Base-by-base conservation (phyloP, 805 yeast species). In the Sugiyamaella floridensis region DNA sequence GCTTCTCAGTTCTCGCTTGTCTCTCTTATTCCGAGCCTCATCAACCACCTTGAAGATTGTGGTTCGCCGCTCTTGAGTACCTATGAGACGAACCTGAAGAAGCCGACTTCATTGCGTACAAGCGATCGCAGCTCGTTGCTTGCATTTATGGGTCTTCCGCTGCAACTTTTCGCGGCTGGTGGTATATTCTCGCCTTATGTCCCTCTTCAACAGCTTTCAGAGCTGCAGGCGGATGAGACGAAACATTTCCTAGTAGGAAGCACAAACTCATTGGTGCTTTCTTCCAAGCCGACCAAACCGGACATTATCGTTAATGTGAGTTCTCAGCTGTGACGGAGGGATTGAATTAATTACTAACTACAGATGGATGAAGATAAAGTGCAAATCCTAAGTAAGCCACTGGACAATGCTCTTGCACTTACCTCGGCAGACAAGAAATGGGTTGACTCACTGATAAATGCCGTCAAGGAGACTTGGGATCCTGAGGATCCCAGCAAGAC, bases 151-250 rank as follows among this genome's bases (percentile, higher is more conserved):
- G 99, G 98, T 0, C 73, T 93, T 32, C 99, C 99, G 0, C 71
- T 93, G 48, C 90, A 85, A 60, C 67, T 89, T 1, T 93, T 93
- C 68, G 89, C 89, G 48, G 79, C 80, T 59, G 95, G 95, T 44
- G 89, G 95, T 1, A 76, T 92, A 55, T 90, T 95, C 75, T 84
- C 85, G 60, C 98, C 99, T 1, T 93, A 92, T 69, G 76, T 90
- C n/a, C 95, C 98, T 0, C 71, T 93, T 51, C 99, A 92, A 67
- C 98, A 92, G 64, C 71, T 92, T 52, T 86, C 85, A 49, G 89
- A 86, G 59, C 72, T 93, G 49, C 74, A 72, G 32, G 75, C 77
- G 18, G 71, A 73, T 1, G 77, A 76, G 48, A 77, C 90, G 0
- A 71, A 76, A 37, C 81, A 82, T 64, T 93, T 81, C 59, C 71